Conservation (phyloP, 208 protist species). For the Acanthamoeba sp. region DNA sequence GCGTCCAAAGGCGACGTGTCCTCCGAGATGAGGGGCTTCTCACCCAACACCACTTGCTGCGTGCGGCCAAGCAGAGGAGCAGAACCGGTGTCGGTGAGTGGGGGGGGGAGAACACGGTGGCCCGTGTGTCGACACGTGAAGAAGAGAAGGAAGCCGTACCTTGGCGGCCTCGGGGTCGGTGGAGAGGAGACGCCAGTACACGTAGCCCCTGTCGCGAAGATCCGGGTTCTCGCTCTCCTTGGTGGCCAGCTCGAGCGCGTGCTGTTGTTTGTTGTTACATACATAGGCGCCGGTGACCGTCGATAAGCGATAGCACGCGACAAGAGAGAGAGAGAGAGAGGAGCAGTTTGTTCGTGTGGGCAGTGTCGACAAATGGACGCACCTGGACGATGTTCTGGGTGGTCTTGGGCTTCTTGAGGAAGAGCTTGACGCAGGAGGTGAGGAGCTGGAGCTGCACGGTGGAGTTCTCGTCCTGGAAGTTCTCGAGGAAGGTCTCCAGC, state of each 20-base stretch:
- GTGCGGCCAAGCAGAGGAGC: background rate
- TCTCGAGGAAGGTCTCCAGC: constrained; percentile 97
- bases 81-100: too few species aligned
- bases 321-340: too few species aligned
- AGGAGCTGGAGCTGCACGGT: constrained; percentile 95
- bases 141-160: constrained; percentile 54
- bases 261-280: background rate
- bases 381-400: constrained; percentile 93
- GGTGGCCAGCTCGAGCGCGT: constrained; percentile 91
- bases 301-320: background rate
- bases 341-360: background rate
- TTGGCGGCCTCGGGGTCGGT: constrained; percentile 97
- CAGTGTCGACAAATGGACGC: background rate
- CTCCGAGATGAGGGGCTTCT: constrained; percentile 94
- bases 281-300: background rate
- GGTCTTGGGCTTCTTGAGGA: constrained; percentile 93
- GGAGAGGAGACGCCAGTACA: constrained; percentile 99
- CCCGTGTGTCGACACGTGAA: too few species aligned
- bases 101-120: background rate
- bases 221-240: constrained; percentile 97
- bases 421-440: constrained; percentile 98
- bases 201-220: constrained; percentile 98
- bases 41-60: constrained; percentile 92
- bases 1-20: constrained; percentile 95
- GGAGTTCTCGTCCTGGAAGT: constrained; percentile 94